phyloP scores from a whole-genome alignment of 306 rosid species.

The Datisca glomerata region DNA sequence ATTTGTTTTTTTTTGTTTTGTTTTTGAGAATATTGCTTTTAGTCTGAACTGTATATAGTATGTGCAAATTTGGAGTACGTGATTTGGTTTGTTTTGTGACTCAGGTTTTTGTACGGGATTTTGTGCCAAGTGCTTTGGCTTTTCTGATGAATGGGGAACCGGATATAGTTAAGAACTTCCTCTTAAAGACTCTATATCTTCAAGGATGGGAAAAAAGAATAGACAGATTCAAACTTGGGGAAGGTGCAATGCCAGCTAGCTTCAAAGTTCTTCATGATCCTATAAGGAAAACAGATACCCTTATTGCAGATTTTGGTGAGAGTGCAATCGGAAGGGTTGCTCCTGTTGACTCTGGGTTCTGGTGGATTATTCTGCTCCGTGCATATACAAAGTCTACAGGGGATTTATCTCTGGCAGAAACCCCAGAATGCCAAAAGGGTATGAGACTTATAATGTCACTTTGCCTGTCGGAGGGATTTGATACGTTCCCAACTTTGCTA shows the following conservation, averaged over 20 bases:
- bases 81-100: background rate
- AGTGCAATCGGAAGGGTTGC: constrained; percentile 96
- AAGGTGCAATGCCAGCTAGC: constrained; percentile 95
- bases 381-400: constrained; percentile 92
- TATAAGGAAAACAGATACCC: constrained; percentile 52
- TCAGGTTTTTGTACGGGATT: constrained; percentile 86
- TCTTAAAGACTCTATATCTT: constrained; percentile 74
- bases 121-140: constrained; percentile 88
- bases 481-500: constrained; percentile 86
- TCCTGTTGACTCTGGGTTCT: constrained; percentile 93
- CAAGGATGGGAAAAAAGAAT: constrained; percentile 91
- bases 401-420: constrained; percentile 63
- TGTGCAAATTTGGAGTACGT: background rate
- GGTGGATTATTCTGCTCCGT: constrained; percentile 93
- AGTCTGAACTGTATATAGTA: background rate
- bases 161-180: constrained; percentile 71
- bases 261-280: constrained; percentile 90
- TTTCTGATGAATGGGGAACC: constrained; percentile 94
- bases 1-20: background rate
- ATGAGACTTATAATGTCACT: constrained; percentile 76
- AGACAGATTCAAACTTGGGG: constrained; percentile 87
- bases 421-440: constrained; percentile 74
- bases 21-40: background rate
- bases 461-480: constrained; percentile 88
- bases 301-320: constrained; percentile 87